Evolutionary conservation across 495 filamentous ascomycete species (phyloP).

Genomic region (Penicillium canescens): DNA sequence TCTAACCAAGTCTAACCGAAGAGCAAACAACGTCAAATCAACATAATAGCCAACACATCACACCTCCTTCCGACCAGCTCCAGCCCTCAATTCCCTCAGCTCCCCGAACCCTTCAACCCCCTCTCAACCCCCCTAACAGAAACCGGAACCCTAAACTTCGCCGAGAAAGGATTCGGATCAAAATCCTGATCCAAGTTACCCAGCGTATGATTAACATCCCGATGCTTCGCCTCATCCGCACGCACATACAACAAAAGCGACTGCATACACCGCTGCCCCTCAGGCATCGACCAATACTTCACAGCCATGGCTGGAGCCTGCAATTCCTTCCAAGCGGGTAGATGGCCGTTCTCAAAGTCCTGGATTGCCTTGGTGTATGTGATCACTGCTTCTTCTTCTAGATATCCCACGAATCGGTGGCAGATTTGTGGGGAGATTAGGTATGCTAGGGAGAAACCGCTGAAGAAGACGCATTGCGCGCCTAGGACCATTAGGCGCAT

Average conservation of each 20-base stretch:
- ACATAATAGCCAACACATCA: not conserved
- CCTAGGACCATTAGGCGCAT: slow-evolving; percentile 82
- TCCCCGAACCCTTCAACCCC: not conserved
- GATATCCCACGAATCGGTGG: slow-evolving; percentile 92
- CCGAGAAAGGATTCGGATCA: slow-evolving; percentile 89
- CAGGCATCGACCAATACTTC: slow-evolving; percentile 86
- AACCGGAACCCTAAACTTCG: slow-evolving; percentile 60
- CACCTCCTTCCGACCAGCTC: not conserved
- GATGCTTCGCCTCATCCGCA: slow-evolving; percentile 89
- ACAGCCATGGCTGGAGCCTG: slow-evolving; percentile 82
- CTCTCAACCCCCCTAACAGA: not conserved
- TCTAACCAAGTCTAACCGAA: too few species aligned
- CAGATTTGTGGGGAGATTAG: slow-evolving; percentile 82
- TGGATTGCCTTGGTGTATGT: slow-evolving; percentile 84
- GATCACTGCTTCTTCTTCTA: slow-evolving; percentile 92
- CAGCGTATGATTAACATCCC: slow-evolving; percentile 92
- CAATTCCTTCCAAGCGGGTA: slow-evolving; percentile 78
- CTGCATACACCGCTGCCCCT: slow-evolving; percentile 74
- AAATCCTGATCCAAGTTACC: slow-evolving; percentile 75
- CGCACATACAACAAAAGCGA: slow-evolving; percentile 84
- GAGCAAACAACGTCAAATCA: too few species aligned
- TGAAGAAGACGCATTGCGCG: slow-evolving; percentile 86
- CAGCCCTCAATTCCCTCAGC: not conserved
- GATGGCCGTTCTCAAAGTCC: slow-evolving; percentile 77
- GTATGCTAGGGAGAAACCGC: slow-evolving; percentile 84